These are phyloP conservation scores for Rhizophora apiculata DNA, from an alignment of 345 rosid species.

Conservation along the genomic window DNA sequence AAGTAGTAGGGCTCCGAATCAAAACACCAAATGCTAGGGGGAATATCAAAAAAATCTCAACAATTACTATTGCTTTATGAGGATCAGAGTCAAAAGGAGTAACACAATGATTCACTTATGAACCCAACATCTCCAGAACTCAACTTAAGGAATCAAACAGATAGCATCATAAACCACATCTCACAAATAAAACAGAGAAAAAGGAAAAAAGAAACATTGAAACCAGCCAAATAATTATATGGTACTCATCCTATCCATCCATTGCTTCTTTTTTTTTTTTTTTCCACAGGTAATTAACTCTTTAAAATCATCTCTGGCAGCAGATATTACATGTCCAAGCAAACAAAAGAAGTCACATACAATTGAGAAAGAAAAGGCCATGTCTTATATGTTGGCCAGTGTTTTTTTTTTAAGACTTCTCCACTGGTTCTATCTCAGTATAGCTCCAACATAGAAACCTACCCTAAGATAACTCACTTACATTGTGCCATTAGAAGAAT, in stretches of 20 bases:
- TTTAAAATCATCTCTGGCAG: background rate
- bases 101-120: no score
- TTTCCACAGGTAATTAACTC: background rate
- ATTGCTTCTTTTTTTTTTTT: background rate
- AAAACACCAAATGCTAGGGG: no score
- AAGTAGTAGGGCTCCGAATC: background rate
- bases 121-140: background rate
- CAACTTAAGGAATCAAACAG: background rate
- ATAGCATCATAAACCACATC: background rate
- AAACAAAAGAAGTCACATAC: background rate
- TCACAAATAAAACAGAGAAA: background rate
- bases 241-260: no score
- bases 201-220: background rate
- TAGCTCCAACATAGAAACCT: no score
- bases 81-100: background rate
- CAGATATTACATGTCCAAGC: background rate
- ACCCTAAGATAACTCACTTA: no score
- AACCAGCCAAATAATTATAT: background rate
- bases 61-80: background rate
- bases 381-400: no score
- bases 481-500: no score
- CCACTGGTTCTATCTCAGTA: no score
- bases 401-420: no score
- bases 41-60: background rate
- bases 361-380: no score